Base-by-base conservation (phyloP, 2,329 filamentous ascomycete species). In the Penicillium crustosum region DNA sequence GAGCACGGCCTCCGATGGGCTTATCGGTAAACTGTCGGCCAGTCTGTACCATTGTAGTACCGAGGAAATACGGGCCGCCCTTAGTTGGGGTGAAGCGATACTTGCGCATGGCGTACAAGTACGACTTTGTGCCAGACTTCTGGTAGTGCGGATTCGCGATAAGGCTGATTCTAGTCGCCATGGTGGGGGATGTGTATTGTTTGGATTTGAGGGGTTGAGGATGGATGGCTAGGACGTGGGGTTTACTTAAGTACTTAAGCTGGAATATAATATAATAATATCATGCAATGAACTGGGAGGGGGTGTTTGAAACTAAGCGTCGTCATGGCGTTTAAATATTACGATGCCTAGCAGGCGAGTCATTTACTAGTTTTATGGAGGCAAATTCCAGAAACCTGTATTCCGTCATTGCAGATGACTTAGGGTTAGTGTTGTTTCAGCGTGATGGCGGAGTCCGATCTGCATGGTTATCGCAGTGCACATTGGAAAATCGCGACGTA, bases 21-120 rank as follows among this genome's bases (percentile, higher is more conserved):
- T 76, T 76, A 50, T 75, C 71, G 13, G 79, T 76, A 57, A 77
- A 75, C 49, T 79, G 75, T 44, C 81, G 76, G 21, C 80, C 80
- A 39, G 79, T 78, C 60, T 85, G 78, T 29, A 79, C 73, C 54
- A 81, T 68, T 35, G 78, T 75, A 31, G 79, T 77, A 59, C 78
- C 72, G 60, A 83, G 77, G 61, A 79, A 79, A 73, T 85, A 90
- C 8, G 85, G 87, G 5, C 87, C 86, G 1, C 82, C 80, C 61
- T 82, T 78, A 57, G 86, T 88, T 35, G 87, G 85, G 23, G 81
- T 74, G 68, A 89, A 86, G 57, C 82, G 79, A 70, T 83, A 89
- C 70, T 86, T 87, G 69, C 82, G 82, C 65, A 89, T 73, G 9
- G 83, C 73, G 63, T 80, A 81, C 63, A 86, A 82, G 66, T 89